These are phyloP conservation scores for Fusarium luffae DNA, from an alignment of 2,329 filamentous ascomycete genomes.

Conservation along the genomic window DNA sequence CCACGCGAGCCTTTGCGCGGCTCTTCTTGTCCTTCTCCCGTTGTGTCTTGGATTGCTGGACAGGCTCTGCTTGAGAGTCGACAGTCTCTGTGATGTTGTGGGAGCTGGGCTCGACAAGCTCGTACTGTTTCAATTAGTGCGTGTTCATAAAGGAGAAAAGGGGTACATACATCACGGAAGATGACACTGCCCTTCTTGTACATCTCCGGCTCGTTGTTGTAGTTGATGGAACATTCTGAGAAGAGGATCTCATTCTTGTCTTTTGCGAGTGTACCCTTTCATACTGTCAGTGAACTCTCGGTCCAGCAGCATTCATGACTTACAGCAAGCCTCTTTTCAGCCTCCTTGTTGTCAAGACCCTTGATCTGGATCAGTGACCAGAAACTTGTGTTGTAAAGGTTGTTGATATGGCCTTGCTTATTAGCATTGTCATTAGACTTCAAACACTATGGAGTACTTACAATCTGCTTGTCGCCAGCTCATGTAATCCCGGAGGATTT, in stretches of 20 bases:
- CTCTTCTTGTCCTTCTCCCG: conserved; percentile 84
- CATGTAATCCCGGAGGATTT: conserved; percentile 92
- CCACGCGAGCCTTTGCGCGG: conserved; percentile 80
- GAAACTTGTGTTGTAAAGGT: conserved; percentile 97
- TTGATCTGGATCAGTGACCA: conserved; percentile 87
- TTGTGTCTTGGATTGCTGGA: conserved; percentile 79
- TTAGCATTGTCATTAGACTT: conserved; percentile 21
- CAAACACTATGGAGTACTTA: conserved; percentile 56
- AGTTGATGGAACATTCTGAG: conserved; percentile 89
- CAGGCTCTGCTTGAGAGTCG: conserved; percentile 63
- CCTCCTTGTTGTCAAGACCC: conserved; percentile 78
- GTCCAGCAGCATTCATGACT: conserved; percentile 30
- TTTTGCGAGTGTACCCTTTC: conserved; percentile 79
- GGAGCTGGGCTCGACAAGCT: conserved; percentile 70
- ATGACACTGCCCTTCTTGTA: conserved; percentile 94
- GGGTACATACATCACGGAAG: conserved; percentile 76
- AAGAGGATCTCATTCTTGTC: conserved; percentile 99
- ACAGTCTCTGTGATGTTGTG: conserved; percentile 60
- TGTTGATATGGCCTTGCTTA: conserved; percentile 87
- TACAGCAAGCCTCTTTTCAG: conserved; percentile 82
- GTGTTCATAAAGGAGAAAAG: too few species aligned
- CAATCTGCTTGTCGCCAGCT: conserved; percentile 98
- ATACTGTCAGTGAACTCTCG: conserved; percentile 31
- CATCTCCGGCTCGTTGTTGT: conserved; percentile 95
- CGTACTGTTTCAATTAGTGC: conserved; percentile 65